Evolutionary conservation across 1,139 yeast species (phyloP), one percentile per base, ranked within the genome.

Genomic region (Yamadazyma atlantica): DNA sequence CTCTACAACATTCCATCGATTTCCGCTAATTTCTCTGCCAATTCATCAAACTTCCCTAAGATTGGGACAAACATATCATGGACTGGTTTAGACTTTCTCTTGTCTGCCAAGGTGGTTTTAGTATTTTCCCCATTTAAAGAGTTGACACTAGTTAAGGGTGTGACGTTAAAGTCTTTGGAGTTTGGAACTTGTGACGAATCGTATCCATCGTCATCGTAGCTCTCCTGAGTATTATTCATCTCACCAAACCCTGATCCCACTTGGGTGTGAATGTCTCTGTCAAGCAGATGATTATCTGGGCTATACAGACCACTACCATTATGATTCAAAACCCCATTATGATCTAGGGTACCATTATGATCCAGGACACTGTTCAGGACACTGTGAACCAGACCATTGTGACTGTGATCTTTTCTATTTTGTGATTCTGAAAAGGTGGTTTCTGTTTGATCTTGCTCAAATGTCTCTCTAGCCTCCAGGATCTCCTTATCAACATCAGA

Each of bases 61-160:
- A 70, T 64, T 2, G 76, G 75, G 48, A 64, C 58, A 43, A 69
- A 70, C 73, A 67, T 69, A 25, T 69, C 75, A 41, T 68, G 73
- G 14, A 68, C 69, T 2, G 72, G 69, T 46, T 60, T 62, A 39
- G 61, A 57, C 40, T 64, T 62, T 14, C 70, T 41, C 33, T 50
- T 50, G 5, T 54, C 58, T 12, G 39, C 38, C 3, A 43, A 26
- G 19, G 33, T 28, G 8, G 17, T 12, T 4, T 12, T 16, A 16
- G 8, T 28, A 21, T 28, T 21, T 7, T 8, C 15, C 6, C 21
- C 17, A 8, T 49, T 54, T 21, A 66, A 50, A 4, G 69, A 63
- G 41, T 64, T 65, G 49, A 62, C 54, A 42, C 71, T 29, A n/a
- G 74, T 66, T 33, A 66, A 58, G 5, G 74, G 74, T 2, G 74